Evolutionary conservation across 1,284 basidiomycete species (phyloP), one percentile per base, ranked within the genome.

Genomic region (Moesziomyces parantarcticus): DNA sequence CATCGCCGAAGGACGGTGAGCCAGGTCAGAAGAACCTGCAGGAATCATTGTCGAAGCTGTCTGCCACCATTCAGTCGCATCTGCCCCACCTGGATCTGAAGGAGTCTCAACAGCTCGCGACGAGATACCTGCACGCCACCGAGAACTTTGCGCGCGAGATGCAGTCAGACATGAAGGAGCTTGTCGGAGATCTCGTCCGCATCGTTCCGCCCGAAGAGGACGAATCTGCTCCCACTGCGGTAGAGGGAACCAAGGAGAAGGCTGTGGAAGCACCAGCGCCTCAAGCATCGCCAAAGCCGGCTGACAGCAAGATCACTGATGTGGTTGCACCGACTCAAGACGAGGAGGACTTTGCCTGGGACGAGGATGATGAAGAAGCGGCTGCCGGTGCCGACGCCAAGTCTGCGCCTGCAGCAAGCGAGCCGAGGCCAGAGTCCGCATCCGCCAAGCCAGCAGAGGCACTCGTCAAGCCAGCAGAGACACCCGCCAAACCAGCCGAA

Each of bases 291-390:
- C 10, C 16, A 14, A 36, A 18, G 14, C 16, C 34, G 11, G 52
- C 57, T n/a, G 26, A 26, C 32, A 61, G 68, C 34, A 41, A 69
- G n/a, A 57, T 70, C 3, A 46, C 20, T 14, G 44, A 34, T 20
- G 23, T 26, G 10, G 23, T 34, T 25, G 44, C 18, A 3, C 13
- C 43, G 36, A 34, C 36, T 9, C 10, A 69, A 11, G 60, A 63
- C 5, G 73, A 78, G 11, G 76, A 78, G 14, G 75, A 75, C 40
- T 78, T 78, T 54, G 76, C 65, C 11, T 78, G 76, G 76, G 76
- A 75, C 26, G 69, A 71, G n/a, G 76, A 76, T 14, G 73, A 72
- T 21, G 69, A 76, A 45, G 63, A 65, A 18, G 72, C 65, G 5
- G 69, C 65, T 5, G 55, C 50, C 9, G 58, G 58, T 11, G 32